A percentile compares a stretch with the other conserved stretches of the same genome.
phyloP scores from a whole-genome alignment of 2,329 filamentous ascomycete species.

The Cadophora gregata region DNA sequence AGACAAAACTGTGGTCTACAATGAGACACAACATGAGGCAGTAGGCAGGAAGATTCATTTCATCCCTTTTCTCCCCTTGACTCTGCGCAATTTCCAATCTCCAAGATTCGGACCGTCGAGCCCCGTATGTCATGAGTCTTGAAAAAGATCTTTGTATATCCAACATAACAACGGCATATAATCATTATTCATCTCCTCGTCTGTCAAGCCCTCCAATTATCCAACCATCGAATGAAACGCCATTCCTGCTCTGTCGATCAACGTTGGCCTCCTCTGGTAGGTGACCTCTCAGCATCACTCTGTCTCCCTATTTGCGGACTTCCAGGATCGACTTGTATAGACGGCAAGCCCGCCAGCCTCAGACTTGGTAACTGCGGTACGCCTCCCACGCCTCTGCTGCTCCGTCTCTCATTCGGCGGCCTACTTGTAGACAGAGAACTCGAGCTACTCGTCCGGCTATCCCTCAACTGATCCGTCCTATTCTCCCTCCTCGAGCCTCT shows the following conservation, averaged over 20 bases:
- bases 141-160: background rate
- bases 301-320: conserved; percentile 33
- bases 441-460: conserved; percentile 28
- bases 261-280: background rate
- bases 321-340: conserved; percentile 60
- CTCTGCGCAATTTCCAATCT: background rate
- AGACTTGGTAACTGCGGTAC: conserved; percentile 59
- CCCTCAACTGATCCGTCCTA: conserved; percentile 29
- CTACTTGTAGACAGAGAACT: conserved; percentile 15
- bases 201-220: background rate
- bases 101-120: background rate
- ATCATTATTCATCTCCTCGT: conserved; percentile 21
- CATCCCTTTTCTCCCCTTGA: background rate
- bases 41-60: background rate
- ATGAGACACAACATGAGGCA: background rate
- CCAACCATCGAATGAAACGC: background rate
- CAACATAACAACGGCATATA: conserved; percentile 6
- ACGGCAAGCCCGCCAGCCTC: conserved; percentile 55
- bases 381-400: conserved; percentile 47
- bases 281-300: background rate
- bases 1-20: background rate
- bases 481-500: conserved; percentile 31
- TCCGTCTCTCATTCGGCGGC: conserved; percentile 14
- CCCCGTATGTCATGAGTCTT: background rate
- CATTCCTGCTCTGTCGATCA: background rate